A percentile compares a stretch with the other conserved stretches of the same genome.
These are phyloP conservation scores for Trypanosoma melophagium DNA, from an alignment of 208 protist species.

Conservation along the genomic window DNA sequence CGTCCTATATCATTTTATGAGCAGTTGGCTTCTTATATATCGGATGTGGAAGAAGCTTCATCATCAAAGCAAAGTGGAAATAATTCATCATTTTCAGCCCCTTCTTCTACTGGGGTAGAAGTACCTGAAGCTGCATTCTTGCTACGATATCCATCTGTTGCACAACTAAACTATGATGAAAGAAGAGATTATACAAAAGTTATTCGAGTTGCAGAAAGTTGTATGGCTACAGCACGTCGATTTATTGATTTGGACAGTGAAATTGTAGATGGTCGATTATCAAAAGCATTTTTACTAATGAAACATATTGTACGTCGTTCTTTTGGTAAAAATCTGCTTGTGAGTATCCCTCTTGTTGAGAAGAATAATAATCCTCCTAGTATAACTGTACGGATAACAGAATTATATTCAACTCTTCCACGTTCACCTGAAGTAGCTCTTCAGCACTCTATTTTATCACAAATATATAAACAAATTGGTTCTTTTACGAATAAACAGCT, in stretches of 20 bases:
- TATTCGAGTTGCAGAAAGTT: slow-evolving; percentile 81
- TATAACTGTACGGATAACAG: slow-evolving; percentile 74
- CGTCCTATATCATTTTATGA: slow-evolving; percentile 72
- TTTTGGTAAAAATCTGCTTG: slow-evolving; percentile 71
- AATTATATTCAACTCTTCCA: slow-evolving; percentile 73
- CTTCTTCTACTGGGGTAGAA: slow-evolving; percentile 16
- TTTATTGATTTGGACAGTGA: slow-evolving; percentile 87
- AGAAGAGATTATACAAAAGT: slow-evolving; percentile 57
- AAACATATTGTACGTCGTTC: slow-evolving; percentile 82
- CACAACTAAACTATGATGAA: slow-evolving; percentile 32
- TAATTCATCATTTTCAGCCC: slow-evolving; percentile 9
- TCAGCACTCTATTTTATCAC: slow-evolving; percentile 74
- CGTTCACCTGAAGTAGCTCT: slow-evolving; percentile 75
- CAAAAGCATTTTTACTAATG: slow-evolving; percentile 72
- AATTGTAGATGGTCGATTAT: slow-evolving; percentile 60
- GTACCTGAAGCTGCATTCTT: slow-evolving; percentile 35
- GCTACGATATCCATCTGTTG: slow-evolving; percentile 56
- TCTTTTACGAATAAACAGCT: slow-evolving; percentile 66
- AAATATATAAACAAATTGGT: slow-evolving; percentile 89
- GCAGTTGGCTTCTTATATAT: slow-evolving; percentile 82
- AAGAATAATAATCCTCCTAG: slow-evolving; percentile 35
- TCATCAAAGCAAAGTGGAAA: slow-evolving; percentile 12
- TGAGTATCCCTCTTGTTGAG: slow-evolving; percentile 68
- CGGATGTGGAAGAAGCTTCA: slow-evolving; percentile 54
- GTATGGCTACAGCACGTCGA: slow-evolving; percentile 82